A percentile compares a stretch with the other conserved stretches of the same genome.
Conservation (phyloP, 805 yeast species). For the Blastobotrys americana region DNA sequence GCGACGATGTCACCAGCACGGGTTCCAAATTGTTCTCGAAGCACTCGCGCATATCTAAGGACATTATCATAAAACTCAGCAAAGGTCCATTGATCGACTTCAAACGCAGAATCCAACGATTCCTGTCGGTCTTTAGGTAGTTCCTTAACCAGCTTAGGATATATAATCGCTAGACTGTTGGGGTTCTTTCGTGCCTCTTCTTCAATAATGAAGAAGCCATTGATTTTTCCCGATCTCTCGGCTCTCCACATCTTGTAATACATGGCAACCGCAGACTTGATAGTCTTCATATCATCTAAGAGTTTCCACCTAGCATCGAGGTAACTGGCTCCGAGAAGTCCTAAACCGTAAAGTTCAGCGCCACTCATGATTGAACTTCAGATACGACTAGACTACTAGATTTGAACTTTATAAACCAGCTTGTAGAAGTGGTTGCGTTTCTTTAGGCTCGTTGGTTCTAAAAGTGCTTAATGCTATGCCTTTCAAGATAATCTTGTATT, state of each 20-base stretch:
- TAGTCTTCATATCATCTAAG: conserved; percentile 48
- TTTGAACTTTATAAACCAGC: neutral
- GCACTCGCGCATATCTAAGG: conserved; percentile 56
- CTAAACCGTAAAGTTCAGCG: conserved; percentile 15
- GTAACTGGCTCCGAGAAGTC: conserved; percentile 33
- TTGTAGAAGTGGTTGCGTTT: too few relatives aligned
- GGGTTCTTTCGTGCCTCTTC: conserved; percentile 43
- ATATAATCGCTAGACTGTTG: conserved; percentile 53
- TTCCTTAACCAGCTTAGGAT: conserved; percentile 36
- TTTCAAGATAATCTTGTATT: too few relatives aligned
- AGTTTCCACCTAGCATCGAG: conserved; percentile 42
- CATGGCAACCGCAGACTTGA: conserved; percentile 32
- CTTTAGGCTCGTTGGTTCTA: too few relatives aligned
- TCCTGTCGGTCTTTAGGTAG: conserved; percentile 32
- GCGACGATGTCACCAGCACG: conserved; percentile 63
- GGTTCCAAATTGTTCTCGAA: conserved; percentile 57
- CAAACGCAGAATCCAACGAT: conserved; percentile 45
- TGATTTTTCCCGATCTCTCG: conserved; percentile 35
- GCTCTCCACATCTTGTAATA: conserved; percentile 32
- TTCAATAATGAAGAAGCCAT: conserved; percentile 68
- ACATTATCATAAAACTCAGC: conserved; percentile 59
- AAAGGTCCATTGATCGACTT: conserved; percentile 59
- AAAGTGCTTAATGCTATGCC: too few relatives aligned
- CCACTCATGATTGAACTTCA: neutral
- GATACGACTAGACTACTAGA: neutral